Percentiles rank a stretch among this genome's conserved stretches.
Evolutionary conservation across 169 alveolate species (phyloP).

Genomic region (Cyclospora cayetanensis): DNA sequence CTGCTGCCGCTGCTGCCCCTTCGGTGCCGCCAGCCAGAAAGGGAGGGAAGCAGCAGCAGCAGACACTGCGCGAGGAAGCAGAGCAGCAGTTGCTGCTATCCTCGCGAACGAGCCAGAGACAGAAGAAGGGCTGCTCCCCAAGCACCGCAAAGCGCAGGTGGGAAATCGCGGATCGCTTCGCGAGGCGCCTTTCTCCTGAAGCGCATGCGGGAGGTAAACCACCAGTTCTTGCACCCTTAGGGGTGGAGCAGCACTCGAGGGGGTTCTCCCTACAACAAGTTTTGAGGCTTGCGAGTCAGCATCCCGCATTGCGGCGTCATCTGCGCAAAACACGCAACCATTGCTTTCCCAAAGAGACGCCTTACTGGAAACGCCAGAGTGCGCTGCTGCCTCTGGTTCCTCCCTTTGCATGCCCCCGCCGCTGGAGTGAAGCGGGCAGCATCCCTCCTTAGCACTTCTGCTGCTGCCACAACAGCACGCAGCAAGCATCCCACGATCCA

Average conservation of each 20-base stretch:
- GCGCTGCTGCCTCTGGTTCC: not conserved
- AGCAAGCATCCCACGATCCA: not conserved
- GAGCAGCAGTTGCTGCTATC: slow-evolving; percentile 12
- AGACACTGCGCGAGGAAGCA: slow-evolving; percentile 49
- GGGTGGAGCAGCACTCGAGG: not conserved
- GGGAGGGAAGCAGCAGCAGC: slow-evolving; percentile 30
- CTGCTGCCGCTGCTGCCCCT: slow-evolving; percentile 53
- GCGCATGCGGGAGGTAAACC: slow-evolving; percentile 21
- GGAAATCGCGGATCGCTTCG: not conserved
- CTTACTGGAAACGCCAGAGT: too few species aligned
- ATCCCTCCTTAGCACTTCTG: not conserved
- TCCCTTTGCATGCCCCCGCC: not conserved
- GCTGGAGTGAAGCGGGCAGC: slow-evolving; percentile 52
- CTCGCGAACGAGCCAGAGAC: slow-evolving; percentile 5
- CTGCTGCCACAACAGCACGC: slow-evolving; percentile 60
- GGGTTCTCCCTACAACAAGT: too few species aligned
- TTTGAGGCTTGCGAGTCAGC: too few species aligned
- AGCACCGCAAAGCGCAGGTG: slow-evolving; percentile 27
- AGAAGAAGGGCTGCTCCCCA: not conserved
- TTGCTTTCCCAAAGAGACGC: too few species aligned
- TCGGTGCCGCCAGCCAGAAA: not conserved
- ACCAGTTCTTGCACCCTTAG: slow-evolving; percentile 6
- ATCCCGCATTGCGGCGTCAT: too few species aligned
- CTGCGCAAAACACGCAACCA: too few species aligned
- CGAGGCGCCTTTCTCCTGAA: not conserved